Conservation (phyloP, 176 grass and related monocot genomes). For the Pharus latifolius region DNA sequence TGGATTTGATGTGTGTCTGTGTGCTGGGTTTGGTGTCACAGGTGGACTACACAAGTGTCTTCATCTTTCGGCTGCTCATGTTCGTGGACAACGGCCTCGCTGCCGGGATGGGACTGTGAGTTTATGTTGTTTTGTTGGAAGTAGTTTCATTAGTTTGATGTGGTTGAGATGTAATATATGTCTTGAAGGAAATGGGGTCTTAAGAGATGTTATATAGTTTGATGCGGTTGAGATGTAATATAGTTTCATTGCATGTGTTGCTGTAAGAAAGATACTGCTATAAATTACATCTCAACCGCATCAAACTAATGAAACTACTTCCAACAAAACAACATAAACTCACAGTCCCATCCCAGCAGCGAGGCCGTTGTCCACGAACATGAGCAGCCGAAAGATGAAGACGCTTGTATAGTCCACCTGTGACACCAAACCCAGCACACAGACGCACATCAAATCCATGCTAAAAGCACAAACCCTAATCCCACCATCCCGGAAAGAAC, state of each 20-base stretch:
- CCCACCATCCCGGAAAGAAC: no score
- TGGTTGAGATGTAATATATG: no score
- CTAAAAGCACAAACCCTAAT: no score
- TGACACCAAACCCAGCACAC: neutral
- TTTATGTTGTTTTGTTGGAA: neutral
- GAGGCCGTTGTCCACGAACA: conserved; percentile 90
- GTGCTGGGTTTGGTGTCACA: neutral
- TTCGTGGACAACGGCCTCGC: conserved; percentile 85
- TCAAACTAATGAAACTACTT: no score
- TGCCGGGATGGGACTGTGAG: conserved; percentile 94
- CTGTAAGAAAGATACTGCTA: conserved; percentile 74
- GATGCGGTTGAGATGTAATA: no score
- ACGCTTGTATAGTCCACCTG: conserved; percentile 91
- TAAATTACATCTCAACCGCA: no score
- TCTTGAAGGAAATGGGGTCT: no score
- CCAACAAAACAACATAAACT: conserved; percentile 15
- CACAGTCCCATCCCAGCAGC: conserved; percentile 94
- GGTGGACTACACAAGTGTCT: conserved; percentile 90
- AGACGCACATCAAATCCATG: no score
- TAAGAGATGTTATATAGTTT: no score
- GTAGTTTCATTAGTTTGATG: no score
- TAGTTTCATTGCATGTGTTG: conserved; percentile 83
- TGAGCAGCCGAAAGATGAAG: conserved; percentile 91
- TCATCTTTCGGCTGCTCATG: conserved; percentile 95
- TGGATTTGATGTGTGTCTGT: no score